phyloP scores from a whole-genome alignment of 768 basidiomycete species.

The Mrakia hoshinonis region DNA sequence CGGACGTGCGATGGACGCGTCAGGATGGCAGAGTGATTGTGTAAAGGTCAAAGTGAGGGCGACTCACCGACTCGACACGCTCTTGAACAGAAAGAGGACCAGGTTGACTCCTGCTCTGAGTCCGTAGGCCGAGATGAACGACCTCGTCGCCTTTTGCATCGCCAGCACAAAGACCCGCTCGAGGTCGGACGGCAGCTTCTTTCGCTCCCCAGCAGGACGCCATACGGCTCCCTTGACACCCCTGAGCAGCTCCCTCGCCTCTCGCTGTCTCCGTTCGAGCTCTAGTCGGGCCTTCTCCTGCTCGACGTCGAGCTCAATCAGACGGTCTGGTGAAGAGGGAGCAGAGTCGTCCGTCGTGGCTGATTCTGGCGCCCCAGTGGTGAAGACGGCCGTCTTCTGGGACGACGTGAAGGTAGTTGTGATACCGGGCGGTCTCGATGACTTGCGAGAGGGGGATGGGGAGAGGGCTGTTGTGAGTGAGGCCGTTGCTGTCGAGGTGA shows the following conservation, averaged over 20 bases:
- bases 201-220: slow-evolving; percentile 36
- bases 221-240: slow-evolving; percentile 38
- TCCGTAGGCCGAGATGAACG: slow-evolving; percentile 26
- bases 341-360: neutral
- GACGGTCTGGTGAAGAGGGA: neutral
- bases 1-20: neutral
- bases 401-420: neutral
- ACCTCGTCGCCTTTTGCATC: slow-evolving; percentile 9
- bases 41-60: neutral
- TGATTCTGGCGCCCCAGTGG: neutral
- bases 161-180: slow-evolving; percentile 39
- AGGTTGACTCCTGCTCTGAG: slow-evolving; percentile 26
- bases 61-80: neutral
- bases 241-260: slow-evolving; percentile 17
- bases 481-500: slow-evolving; percentile 30
- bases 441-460: slow-evolving; percentile 1
- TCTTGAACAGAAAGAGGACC: slow-evolving; percentile 11
- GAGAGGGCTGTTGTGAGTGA: too few species aligned
- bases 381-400: neutral
- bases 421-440: neutral
- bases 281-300: slow-evolving; percentile 23
- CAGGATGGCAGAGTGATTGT: too few species aligned
- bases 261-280: slow-evolving; percentile 7
- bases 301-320: slow-evolving; percentile 32
- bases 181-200: slow-evolving; percentile 36